These are phyloP conservation scores for Alternaria arborescens DNA, from an alignment of 2,329 filamentous ascomycete species.

Conservation along the genomic window DNA sequence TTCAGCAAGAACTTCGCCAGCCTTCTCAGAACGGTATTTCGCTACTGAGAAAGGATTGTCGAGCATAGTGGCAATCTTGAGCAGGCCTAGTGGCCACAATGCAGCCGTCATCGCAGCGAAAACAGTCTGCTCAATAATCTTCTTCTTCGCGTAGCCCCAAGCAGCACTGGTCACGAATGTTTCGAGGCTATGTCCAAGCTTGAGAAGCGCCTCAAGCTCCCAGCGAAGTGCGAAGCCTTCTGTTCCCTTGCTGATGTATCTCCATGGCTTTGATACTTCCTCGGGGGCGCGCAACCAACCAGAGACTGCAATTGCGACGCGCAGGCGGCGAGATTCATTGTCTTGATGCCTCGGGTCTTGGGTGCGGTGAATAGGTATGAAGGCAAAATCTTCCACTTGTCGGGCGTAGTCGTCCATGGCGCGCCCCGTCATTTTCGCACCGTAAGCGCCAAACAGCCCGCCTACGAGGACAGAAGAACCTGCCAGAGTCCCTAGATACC, in stretches of 20 bases:
- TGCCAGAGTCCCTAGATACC: constrained; percentile 80
- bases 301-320: constrained; percentile 82
- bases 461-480: constrained; percentile 83
- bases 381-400: constrained; percentile 88
- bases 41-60: constrained; percentile 86
- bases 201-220: constrained; percentile 80
- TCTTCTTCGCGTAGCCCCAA: constrained; percentile 78
- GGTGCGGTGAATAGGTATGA: constrained; percentile 70
- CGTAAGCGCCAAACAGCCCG: constrained; percentile 90
- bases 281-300: constrained; percentile 80
- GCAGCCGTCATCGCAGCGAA: constrained; percentile 58
- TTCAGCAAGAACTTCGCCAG: constrained; percentile 80
- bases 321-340: constrained; percentile 63
- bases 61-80: constrained; percentile 64
- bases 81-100: constrained; percentile 58
- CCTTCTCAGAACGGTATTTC: constrained; percentile 79
- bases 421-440: constrained; percentile 80
- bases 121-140: constrained; percentile 73
- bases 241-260: constrained; percentile 72
- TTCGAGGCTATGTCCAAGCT: constrained; percentile 79
- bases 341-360: constrained; percentile 59
- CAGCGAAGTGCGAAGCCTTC: constrained; percentile 87
- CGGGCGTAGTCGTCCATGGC: constrained; percentile 89
- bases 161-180: constrained; percentile 80
- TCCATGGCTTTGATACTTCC: constrained; percentile 81